phyloP scores from a whole-genome alignment of 305 asterid genomes.

The Plantago lanceolata region DNA sequence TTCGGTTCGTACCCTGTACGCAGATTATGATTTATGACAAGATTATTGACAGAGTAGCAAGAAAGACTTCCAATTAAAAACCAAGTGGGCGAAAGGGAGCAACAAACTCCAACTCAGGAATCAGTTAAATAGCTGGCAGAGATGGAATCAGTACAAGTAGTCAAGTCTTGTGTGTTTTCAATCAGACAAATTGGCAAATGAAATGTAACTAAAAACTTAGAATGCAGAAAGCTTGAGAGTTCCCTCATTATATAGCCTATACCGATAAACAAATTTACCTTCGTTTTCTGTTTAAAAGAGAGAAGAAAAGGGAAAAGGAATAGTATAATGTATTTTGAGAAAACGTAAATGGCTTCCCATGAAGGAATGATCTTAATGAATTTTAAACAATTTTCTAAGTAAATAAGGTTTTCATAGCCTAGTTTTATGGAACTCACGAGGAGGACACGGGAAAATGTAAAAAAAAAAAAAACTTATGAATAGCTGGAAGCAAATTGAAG shows the following conservation, averaged over 20 bases:
- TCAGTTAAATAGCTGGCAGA: too few relatives aligned
- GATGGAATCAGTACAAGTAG: too few relatives aligned
- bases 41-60: background rate
- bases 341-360: background rate
- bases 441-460: too few relatives aligned
- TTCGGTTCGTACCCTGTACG: background rate
- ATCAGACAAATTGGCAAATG: background rate
- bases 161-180: too few relatives aligned
- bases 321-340: background rate
- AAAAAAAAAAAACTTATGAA: too few relatives aligned
- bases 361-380: background rate
- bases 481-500: too few relatives aligned
- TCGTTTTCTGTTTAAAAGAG: background rate
- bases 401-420: background rate
- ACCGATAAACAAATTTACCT: background rate
- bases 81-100: background rate
- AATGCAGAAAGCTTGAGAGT: too few relatives aligned
- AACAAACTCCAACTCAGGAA: background rate
- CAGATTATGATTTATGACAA: background rate
- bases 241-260: too few relatives aligned
- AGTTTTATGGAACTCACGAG: background rate
- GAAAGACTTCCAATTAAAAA: background rate
- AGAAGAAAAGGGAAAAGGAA: background rate
- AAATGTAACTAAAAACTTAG: background rate
- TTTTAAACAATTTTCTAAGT: background rate